Conservation (phyloP, 2,329 filamentous ascomycete species). For the Bretziella fagacearum region DNA sequence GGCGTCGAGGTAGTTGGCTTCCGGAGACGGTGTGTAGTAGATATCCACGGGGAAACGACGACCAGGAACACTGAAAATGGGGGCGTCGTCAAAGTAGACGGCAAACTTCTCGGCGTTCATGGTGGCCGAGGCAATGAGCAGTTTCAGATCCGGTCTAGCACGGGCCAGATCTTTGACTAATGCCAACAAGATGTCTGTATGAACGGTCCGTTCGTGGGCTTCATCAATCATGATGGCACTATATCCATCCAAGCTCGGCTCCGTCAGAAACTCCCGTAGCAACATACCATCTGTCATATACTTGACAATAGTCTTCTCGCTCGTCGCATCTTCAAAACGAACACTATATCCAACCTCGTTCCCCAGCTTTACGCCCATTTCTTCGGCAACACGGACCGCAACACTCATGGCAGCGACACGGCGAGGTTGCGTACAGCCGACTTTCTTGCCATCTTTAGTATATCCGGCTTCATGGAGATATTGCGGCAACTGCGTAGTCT, state of each 20-base stretch:
- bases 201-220: constrained; percentile 82
- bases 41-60: constrained; percentile 79
- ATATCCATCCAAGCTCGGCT: constrained; percentile 68
- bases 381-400: constrained; percentile 86
- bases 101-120: constrained; percentile 90
- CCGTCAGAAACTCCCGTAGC: constrained; percentile 73
- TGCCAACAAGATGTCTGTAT: constrained; percentile 78
- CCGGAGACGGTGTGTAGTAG: constrained; percentile 76
- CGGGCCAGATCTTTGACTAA: constrained; percentile 77
- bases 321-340: constrained; percentile 83
- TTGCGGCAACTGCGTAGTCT: constrained; percentile 88
- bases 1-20: constrained; percentile 84
- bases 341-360: constrained; percentile 90
- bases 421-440: constrained; percentile 86
- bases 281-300: constrained; percentile 98
- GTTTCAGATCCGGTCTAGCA: constrained; percentile 67
- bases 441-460: constrained; percentile 65
- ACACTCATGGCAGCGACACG: constrained; percentile 96
- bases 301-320: constrained; percentile 79
- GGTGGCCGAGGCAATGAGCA: constrained; percentile 86
- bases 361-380: constrained; percentile 77
- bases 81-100: constrained; percentile 77
- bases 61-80: constrained; percentile 89
- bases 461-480: constrained; percentile 86
- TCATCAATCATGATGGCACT: constrained; percentile 92